Percentiles rank a stretch among this genome's conserved stretches.
These are phyloP conservation scores for Tarenaya hassleriana DNA, from an alignment of 345 rosid genomes.

Conservation along the genomic window DNA sequence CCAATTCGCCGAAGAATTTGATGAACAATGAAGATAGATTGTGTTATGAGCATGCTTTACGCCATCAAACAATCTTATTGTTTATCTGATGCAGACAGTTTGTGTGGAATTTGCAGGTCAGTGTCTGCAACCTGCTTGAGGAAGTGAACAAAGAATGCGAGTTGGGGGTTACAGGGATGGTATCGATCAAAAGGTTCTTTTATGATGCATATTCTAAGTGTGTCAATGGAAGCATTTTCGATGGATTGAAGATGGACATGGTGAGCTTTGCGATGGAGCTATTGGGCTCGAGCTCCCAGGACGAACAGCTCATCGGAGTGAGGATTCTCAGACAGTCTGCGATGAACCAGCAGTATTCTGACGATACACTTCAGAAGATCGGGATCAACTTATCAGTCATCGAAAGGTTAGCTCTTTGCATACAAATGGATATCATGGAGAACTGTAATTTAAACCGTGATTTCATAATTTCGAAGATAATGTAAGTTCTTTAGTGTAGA, in stretches of 20 bases:
- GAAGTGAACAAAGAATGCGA: constrained; percentile 65
- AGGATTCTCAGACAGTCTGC: constrained; percentile 60
- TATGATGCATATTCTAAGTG: constrained; percentile 83
- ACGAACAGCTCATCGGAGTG: constrained; percentile 79
- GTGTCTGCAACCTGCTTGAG: constrained; percentile 51
- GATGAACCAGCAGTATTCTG: constrained; percentile 36
- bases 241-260: constrained; percentile 86
- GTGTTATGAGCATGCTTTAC: too few species aligned
- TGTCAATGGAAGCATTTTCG: constrained; percentile 77
- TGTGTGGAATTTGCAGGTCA: constrained; percentile 71
- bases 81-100: constrained; percentile 56
- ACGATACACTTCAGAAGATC: constrained; percentile 77
- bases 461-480: too few species aligned
- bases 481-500: too few species aligned
- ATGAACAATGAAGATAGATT: too few species aligned
- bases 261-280: constrained; percentile 69
- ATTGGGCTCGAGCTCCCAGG: constrained; percentile 55
- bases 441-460: too few species aligned
- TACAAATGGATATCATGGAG: not conserved
- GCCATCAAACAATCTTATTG: too few species aligned
- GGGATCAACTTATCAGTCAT: constrained; percentile 55
- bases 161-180: constrained; percentile 52
- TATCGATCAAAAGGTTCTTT: constrained; percentile 66
- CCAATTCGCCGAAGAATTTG: too few species aligned
- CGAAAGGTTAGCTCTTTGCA: constrained; percentile 31